Conservation (phyloP, 2,329 filamentous ascomycete genomes). For the Cryphonectria carpinicola region DNA sequence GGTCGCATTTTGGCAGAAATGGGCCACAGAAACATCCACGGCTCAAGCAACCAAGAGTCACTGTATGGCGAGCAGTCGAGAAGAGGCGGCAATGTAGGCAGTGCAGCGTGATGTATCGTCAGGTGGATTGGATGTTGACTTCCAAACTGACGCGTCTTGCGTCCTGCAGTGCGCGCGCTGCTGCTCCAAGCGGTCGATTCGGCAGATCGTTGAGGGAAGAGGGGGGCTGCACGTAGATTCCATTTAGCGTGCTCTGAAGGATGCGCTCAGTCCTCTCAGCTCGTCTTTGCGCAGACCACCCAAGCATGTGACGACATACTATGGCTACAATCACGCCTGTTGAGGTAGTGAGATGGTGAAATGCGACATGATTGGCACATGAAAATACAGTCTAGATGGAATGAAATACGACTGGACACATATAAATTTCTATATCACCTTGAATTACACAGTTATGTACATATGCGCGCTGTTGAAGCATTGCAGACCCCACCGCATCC, state of each 20-base stretch:
- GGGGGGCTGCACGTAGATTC: not conserved
- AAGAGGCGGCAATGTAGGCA: not conserved
- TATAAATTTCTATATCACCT: not conserved
- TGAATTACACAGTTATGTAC: not conserved
- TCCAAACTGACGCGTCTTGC: slow-evolving; percentile 8
- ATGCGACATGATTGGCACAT: not conserved
- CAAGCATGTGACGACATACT: not conserved
- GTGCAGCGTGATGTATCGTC: slow-evolving; percentile 4
- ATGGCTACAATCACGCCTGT: not conserved
- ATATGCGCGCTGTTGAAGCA: not conserved
- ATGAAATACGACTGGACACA: not conserved
- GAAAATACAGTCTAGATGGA: not conserved
- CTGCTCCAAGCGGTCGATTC: not conserved
- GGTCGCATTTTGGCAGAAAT: slow-evolving; percentile 50
- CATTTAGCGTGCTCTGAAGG: not conserved
- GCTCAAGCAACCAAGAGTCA: not conserved
- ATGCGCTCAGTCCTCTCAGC: slow-evolving; percentile 5
- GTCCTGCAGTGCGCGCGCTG: not conserved
- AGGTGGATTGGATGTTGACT: slow-evolving; percentile 2
- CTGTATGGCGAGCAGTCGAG: not conserved
- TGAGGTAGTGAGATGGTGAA: not conserved
- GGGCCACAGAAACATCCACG: not conserved
- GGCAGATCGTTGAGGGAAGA: not conserved
- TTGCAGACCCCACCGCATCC: not conserved
- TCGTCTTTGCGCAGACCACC: not conserved